Conservation (phyloP, 2,329 filamentous ascomycete genomes). For the Chaetomium sp. region DNA sequence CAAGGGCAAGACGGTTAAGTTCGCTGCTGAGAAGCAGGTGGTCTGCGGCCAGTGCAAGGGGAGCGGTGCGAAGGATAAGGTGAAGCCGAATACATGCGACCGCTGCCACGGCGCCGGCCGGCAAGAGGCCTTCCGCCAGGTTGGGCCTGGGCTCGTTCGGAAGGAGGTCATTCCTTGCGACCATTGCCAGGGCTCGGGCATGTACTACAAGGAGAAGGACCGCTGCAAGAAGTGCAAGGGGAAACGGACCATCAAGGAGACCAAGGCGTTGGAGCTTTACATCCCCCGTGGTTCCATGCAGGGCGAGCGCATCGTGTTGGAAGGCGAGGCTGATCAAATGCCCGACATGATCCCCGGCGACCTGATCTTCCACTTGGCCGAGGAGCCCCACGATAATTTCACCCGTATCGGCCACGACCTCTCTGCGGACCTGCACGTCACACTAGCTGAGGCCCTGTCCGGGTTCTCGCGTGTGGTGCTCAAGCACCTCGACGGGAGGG, state of each 20-base stretch:
- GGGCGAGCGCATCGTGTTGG: constrained; percentile 81
- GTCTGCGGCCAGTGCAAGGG: constrained; percentile 85
- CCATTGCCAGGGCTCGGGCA: constrained; percentile 77
- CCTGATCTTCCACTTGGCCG: constrained; percentile 81
- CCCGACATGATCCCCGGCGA: constrained; percentile 87
- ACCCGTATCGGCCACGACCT: constrained; percentile 78
- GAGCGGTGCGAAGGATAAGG: constrained; percentile 81
- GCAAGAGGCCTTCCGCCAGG: constrained; percentile 69
- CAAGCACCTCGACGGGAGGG: constrained; percentile 87
- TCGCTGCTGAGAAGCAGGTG: constrained; percentile 90
- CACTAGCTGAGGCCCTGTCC: constrained; percentile 73
- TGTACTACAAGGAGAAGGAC: constrained; percentile 90
- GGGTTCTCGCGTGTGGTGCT: constrained; percentile 88
- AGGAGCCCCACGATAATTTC: constrained; percentile 76
- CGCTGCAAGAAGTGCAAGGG: constrained; percentile 99
- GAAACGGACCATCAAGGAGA: constrained; percentile 75
- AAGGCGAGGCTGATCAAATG: constrained; percentile 89
- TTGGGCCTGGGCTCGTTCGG: constrained; percentile 81
- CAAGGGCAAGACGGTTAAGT: constrained; percentile 97
- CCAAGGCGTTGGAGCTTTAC: constrained; percentile 93
- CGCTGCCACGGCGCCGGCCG: constrained; percentile 76
- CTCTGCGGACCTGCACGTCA: constrained; percentile 72
- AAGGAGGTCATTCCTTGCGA: constrained; percentile 74
- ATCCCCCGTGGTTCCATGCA: constrained; percentile 82
- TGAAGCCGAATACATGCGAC: constrained; percentile 75